Evolutionary conservation across 2,329 filamentous ascomycete species (phyloP).

Genomic region (Alternaria consortialis): DNA sequence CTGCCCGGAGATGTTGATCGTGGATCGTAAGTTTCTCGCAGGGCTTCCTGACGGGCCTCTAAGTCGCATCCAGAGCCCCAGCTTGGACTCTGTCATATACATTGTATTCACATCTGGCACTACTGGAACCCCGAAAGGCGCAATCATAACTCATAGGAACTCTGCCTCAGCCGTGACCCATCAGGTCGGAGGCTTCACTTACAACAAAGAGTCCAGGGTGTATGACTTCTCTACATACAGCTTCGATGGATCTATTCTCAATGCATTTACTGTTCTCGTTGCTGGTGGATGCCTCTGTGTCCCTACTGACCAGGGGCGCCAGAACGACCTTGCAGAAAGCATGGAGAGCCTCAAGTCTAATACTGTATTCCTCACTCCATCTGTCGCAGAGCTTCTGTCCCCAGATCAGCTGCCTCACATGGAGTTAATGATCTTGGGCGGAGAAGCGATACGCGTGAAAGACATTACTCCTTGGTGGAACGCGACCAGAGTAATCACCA

Average conservation of each 20-base stretch:
- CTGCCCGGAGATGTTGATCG: neutral
- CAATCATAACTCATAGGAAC: neutral
- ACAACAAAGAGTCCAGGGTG: neutral
- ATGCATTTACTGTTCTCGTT: neutral
- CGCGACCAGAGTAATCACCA: neutral
- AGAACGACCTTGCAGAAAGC: slow-evolving; percentile 11
- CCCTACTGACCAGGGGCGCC: slow-evolving; percentile 46
- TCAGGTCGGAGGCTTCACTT: no score
- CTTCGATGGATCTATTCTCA: neutral
- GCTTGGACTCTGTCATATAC: neutral
- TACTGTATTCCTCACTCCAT: neutral
- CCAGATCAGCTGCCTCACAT: neutral
- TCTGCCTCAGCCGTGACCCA: no score
- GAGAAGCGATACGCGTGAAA: neutral
- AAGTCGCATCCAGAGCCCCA: no score
- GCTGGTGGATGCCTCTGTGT: neutral
- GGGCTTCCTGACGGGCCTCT: no score
- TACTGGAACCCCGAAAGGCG: slow-evolving; percentile 78
- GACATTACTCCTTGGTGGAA: neutral
- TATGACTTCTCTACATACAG: neutral
- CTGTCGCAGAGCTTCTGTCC: neutral
- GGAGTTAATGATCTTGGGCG: neutral
- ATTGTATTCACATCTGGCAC: slow-evolving; percentile 81
- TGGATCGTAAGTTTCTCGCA: no score
- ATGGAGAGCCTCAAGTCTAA: neutral